Evolutionary conservation across 2,329 filamentous ascomycete genomes (phyloP).

Genomic region (Fusarium marasasianum): DNA sequence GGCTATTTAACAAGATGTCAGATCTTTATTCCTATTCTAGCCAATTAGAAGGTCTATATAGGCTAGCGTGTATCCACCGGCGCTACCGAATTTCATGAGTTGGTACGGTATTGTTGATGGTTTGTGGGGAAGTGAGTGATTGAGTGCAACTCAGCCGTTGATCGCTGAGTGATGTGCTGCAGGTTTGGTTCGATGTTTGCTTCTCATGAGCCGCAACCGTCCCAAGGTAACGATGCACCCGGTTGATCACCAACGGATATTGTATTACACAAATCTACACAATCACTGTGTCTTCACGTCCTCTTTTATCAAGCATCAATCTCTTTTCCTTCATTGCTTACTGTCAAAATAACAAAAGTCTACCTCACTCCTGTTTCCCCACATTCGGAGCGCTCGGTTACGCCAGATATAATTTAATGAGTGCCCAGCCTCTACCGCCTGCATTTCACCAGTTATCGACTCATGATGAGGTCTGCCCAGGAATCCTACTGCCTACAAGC

Average conservation of each 20-base stretch:
- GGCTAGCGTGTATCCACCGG: no score
- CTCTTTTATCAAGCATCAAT: neutral
- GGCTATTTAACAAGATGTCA: no score
- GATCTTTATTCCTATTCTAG: no score
- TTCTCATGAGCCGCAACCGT: neutral
- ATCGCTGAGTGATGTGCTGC: neutral
- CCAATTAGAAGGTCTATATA: no score
- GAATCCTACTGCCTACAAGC: neutral
- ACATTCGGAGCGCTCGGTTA: conserved; percentile 2
- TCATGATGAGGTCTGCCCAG: conserved; percentile 17
- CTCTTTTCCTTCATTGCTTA: neutral
- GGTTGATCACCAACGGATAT: neutral
- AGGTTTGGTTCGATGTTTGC: neutral
- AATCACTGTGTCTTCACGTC: neutral
- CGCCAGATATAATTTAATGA: neutral
- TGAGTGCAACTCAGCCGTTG: neutral
- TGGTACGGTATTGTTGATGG: neutral
- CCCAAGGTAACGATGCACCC: conserved; percentile 14
- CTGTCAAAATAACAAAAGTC: neutral
- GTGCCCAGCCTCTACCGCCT: neutral
- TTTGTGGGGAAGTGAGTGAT: conserved; percentile 7
- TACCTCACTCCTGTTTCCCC: conserved; percentile 6
- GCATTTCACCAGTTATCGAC: neutral
- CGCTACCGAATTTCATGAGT: no score
- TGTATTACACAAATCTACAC: neutral